A percentile compares a stretch with the other conserved stretches of the same genome.
Evolutionary conservation across 148 eudicot species (phyloP).

Genomic region (Limonium bicolor): DNA sequence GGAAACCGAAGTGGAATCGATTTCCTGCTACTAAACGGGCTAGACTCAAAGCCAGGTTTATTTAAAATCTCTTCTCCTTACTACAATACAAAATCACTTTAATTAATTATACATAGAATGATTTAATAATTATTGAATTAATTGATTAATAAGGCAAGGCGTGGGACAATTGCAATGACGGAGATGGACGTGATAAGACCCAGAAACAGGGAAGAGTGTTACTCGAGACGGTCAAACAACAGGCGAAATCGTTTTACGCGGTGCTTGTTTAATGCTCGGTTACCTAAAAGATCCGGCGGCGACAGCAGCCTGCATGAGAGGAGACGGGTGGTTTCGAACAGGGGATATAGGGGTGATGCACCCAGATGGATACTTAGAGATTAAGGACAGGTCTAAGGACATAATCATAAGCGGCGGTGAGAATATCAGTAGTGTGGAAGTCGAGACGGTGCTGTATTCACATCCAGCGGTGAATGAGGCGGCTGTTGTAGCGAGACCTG

Average conservation of each 20-base stretch:
- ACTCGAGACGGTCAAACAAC: conserved; percentile 31
- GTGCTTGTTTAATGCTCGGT: conserved; percentile 61
- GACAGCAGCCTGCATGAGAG: conserved; percentile 31
- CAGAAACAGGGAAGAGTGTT: conserved; percentile 35
- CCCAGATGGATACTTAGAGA: conserved; percentile 35
- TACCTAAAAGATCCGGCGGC: conserved; percentile 39
- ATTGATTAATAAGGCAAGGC: too few relatives aligned
- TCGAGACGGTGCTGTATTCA: conserved; percentile 36
- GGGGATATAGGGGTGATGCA: conserved; percentile 70
- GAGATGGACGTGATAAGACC: conserved; percentile 35
- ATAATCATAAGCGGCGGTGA: conserved; percentile 57
- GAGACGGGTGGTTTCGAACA: conserved; percentile 54
- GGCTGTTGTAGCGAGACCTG: conserved; percentile 56
- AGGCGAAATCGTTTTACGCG: conserved; percentile 56
- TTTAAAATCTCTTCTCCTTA: too few relatives aligned
- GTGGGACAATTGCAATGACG: conserved; percentile 37
- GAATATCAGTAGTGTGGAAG: conserved; percentile 52
- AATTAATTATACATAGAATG: too few relatives aligned
- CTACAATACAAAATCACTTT: too few relatives aligned
- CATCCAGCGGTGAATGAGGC: conserved; percentile 54
- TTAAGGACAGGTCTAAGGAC: conserved; percentile 51
- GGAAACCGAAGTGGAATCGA: conserved; percentile 10
- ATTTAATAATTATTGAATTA: too few relatives aligned
- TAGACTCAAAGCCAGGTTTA: conserved; percentile 1
- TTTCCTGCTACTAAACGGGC: conserved; percentile 5